Evolutionary conservation across 2,329 filamentous ascomycete genomes (phyloP), one percentile per base, ranked within the genome.

Genomic region (Neofusicoccum laricinum): DNA sequence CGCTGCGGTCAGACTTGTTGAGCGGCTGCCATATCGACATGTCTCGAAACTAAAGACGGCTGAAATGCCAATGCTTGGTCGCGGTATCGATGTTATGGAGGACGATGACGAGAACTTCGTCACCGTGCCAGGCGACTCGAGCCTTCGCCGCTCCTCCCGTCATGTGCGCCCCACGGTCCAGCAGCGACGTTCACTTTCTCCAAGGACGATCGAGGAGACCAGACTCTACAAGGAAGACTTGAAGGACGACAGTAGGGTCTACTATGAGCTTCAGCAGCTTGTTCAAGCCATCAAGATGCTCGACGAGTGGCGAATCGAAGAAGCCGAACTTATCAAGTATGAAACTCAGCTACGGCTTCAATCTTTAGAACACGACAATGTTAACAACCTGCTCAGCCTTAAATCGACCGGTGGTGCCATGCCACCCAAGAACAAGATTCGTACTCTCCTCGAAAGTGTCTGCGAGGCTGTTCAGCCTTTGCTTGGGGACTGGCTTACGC

Each of bases 1-100:
- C 36, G 86, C 86, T 55, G 86, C 87, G 61, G 78, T 83, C 55
- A 79, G 80, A 67, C 77, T 90, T 45, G 78, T 82, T 34, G 74
- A 77, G 36, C 81, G 82, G 57, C 79, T 87, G 66, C 78, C 79
- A 2, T 78, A 85, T 65, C 78, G 82, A 10, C 75, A 78, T n/a
- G 77, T 78, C 36, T 78, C 79, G 8, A 68, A 73, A 12, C 71
- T 73, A 10, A 80, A 80, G 65, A 79, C 80, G 2, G 67, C 72
- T 68, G 69, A 76, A 65, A 65, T 79, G 66, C 46, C 84, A 50
- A 75, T 43, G 38, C 41, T 61, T 12, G 36, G 79, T 63, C 70
- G 78, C 40, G 71, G 69, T 4, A 67, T 79, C 55, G 78, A 81
- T 65, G 45, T 65, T 25, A 63, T 65, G 57, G 58, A 65, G 17